Evolutionary conservation across 2,329 filamentous ascomycete genomes (phyloP), one percentile per base, ranked within the genome.

Genomic region (Trichoderma breve): DNA sequence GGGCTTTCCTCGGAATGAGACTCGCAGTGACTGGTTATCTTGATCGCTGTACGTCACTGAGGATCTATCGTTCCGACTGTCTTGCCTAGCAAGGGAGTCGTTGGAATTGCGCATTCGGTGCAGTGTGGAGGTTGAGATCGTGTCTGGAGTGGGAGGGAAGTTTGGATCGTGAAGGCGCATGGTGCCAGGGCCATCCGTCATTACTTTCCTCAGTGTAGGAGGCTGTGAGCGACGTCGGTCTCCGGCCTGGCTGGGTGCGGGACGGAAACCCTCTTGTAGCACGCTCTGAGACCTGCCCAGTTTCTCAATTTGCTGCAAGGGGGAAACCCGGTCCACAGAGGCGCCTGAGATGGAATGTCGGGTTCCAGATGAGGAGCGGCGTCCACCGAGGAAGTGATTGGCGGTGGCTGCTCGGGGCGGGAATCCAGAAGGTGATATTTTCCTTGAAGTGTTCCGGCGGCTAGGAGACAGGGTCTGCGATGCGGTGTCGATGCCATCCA

Each of bases 91-190:
- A 1, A 87, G 76, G 0, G 83, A 84, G 57, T 89, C 87, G 68
- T 84, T 83, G 0, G 87, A 88, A 62, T 82, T 83, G 73, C 87
- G 83, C 72, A 84, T 86, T 15, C 83, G 82, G 6, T 84, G 82
- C 39, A 90, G 80, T 0, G 86, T 88, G 2, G 86, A 86, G 2
- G 86, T 88, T 1, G 88, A 88, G 24, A 89, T 86, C 0, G 88
- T 90, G 74, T 90, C 88, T 0, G 88, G 88, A 0, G 88, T 90
- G 0, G 88, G 88, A 11, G 88, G 88, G 2, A 89, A 79, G 21
- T 79, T 79, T 21, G 85, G 83, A 6, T 84, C 82, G 68, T 83
- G 81, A 2, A 83, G 72, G 75, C 81, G 79, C 51, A 82, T 84
- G 73, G 79, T 81, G 73, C 76, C 81, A 73, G 71, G 81, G 76